A percentile compares a stretch with the other conserved stretches of the same genome.
These are phyloP conservation scores for Aphanoascus verrucosus DNA, from an alignment of 2,329 filamentous ascomycete species.

Conservation along the genomic window DNA sequence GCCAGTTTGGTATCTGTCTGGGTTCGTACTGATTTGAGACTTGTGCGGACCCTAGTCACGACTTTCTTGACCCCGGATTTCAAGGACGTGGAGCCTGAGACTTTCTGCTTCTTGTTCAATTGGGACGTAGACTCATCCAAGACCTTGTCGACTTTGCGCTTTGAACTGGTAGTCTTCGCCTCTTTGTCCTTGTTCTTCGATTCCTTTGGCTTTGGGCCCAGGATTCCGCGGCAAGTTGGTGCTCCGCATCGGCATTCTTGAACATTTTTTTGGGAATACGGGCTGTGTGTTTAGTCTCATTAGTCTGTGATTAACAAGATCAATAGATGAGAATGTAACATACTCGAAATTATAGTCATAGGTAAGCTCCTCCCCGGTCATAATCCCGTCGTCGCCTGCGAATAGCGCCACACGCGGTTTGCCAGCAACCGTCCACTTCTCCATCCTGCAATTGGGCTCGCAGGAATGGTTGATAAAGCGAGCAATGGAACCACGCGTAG, in stretches of 20 bases:
- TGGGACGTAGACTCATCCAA: constrained; percentile 22
- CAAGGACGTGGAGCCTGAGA: constrained; percentile 19
- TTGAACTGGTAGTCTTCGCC: constrained; percentile 23
- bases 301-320: constrained; percentile 16
- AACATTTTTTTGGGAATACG: constrained; percentile 51
- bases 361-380: constrained; percentile 89
- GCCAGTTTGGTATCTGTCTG: not conserved
- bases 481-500: constrained; percentile 87
- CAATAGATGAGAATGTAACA: constrained; percentile 20
- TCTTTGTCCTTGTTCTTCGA: constrained; percentile 26
- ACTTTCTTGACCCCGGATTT: constrained; percentile 27
- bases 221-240: constrained; percentile 49
- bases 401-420: constrained; percentile 96
- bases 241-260: constrained; percentile 55
- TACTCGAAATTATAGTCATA: constrained; percentile 78
- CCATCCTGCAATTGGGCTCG: constrained; percentile 92
- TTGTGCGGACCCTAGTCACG: constrained; percentile 18
- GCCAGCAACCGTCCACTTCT: constrained; percentile 90
- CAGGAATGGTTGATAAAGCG: constrained; percentile 98
- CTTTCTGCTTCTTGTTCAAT: constrained; percentile 24
- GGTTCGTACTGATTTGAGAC: not conserved
- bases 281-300: constrained; percentile 26
- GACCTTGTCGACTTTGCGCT: constrained; percentile 26
- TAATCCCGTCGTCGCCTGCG: constrained; percentile 76
- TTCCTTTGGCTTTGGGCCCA: constrained; percentile 47